Percentiles rank a stretch among this genome's conserved stretches.
Conservation (phyloP, 768 basidiomycete species). For the Leccinum uliginosum region DNA sequence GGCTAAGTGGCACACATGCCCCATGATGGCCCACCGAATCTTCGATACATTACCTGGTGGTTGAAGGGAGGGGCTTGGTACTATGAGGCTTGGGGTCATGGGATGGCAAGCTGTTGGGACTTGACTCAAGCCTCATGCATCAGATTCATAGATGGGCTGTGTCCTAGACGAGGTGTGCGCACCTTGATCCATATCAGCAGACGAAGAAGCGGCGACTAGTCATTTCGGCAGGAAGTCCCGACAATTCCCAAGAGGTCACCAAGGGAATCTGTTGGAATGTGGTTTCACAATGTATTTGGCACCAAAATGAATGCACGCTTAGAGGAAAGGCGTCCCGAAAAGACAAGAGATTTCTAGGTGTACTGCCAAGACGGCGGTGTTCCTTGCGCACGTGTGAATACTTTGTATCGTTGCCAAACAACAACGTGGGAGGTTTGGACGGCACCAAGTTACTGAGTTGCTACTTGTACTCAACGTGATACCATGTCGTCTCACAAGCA, state of each 20-base stretch:
- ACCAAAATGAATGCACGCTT: no score
- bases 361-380: no score
- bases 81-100: constrained; percentile 7
- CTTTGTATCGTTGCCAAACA: not conserved
- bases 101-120: not conserved
- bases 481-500: not conserved
- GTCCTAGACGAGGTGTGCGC: no score
- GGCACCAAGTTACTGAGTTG: no score
- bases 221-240: not conserved
- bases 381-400: not conserved
- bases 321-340: no score
- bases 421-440: not conserved
- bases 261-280: not conserved
- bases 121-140: no score
- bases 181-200: no score
- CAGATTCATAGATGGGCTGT: no score
- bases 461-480: no score
- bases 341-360: no score
- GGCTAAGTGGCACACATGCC: no score
- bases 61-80: constrained; percentile 26
- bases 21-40: constrained; percentile 16
- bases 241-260: not conserved
- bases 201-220: not conserved
- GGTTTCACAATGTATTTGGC: not conserved
- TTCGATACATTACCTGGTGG: constrained; percentile 38